Percentiles rank a stretch among this genome's conserved stretches.
These are phyloP conservation scores for Kwoniella pini DNA, from an alignment of 768 basidiomycete genomes.

Conservation along the genomic window DNA sequence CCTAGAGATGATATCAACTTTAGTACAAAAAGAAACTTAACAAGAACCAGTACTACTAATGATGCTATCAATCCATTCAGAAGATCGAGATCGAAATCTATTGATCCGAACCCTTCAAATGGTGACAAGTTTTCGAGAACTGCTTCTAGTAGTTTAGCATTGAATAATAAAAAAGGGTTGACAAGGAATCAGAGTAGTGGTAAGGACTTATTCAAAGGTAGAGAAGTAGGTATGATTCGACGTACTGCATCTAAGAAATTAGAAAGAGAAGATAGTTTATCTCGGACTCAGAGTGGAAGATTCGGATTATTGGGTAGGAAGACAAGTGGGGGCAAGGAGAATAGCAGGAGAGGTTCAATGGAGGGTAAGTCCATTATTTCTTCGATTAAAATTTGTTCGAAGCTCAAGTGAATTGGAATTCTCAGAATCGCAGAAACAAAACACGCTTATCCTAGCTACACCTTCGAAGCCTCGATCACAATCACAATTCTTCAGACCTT, in stretches of 20 bases:
- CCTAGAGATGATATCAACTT: not conserved
- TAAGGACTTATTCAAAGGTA: conserved; percentile 48
- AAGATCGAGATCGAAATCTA: conserved; percentile 21
- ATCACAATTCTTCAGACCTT: not conserved
- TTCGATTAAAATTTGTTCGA: no score
- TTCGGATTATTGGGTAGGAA: conserved; percentile 40
- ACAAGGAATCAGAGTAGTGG: conserved; percentile 32
- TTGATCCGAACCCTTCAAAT: conserved; percentile 12
- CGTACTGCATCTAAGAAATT: conserved; percentile 34
- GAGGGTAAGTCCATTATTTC: conserved; percentile 24
- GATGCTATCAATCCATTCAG: no score
- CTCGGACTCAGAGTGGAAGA: not conserved
- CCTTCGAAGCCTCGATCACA: conserved; percentile 41
- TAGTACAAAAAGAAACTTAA: conserved; percentile 8
- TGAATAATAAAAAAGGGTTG: not conserved
- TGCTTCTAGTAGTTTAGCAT: not conserved
- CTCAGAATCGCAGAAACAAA: conserved; percentile 17
- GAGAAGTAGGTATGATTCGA: conserved; percentile 48
- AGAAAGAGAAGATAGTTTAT: conserved; percentile 14
- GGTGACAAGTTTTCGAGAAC: no score
- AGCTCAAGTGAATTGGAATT: no score
- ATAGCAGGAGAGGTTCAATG: conserved; percentile 1
- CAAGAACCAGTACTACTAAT: conserved; percentile 6
- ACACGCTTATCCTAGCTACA: conserved; percentile 46
- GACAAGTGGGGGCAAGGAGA: conserved; percentile 26